Percentiles rank a stretch among this genome's conserved stretches.
These are phyloP conservation scores for Phanerochaete carnosa DNA, from an alignment of 768 basidiomycete genomes.

Conservation along the genomic window DNA sequence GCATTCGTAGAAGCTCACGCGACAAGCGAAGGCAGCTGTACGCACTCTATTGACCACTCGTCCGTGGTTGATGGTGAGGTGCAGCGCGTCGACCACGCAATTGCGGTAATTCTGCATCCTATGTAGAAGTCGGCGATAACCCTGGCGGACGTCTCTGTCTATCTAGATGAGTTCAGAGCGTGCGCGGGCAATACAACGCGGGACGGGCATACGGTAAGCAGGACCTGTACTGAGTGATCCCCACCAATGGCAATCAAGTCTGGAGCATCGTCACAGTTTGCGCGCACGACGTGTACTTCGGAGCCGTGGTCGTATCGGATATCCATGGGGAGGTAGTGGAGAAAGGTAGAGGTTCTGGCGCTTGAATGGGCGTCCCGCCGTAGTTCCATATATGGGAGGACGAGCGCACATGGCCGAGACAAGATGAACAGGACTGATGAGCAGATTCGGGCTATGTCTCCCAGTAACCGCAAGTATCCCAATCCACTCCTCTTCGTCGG, in stretches of 20 bases:
- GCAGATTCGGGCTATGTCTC: conserved; percentile 9
- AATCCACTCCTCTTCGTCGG: conserved; percentile 63
- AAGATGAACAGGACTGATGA: not conserved
- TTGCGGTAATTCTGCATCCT: conserved; percentile 64
- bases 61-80: conserved; percentile 63
- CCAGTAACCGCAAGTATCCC: conserved; percentile 37
- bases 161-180: conserved; percentile 30
- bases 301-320: conserved; percentile 57
- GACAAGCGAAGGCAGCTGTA: not conserved
- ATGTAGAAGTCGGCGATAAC: conserved; percentile 71
- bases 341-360: not conserved
- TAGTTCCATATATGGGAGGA: not conserved
- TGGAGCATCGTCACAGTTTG: conserved; percentile 56
- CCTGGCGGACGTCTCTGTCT: conserved; percentile 37
- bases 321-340: conserved; percentile 42
- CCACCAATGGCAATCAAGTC: conserved; percentile 76
- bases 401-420: not conserved
- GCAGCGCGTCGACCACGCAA: conserved; percentile 75
- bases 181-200: not conserved
- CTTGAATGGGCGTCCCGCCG: not conserved
- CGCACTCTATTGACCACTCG: conserved; percentile 71
- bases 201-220: conserved; percentile 52
- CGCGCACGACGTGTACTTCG: conserved; percentile 57
- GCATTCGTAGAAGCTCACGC: not conserved
- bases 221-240: conserved; percentile 67